A percentile compares a stretch with the other conserved stretches of the same genome.
Conservation (phyloP, 306 rosid genomes). For the Rosa persica region DNA sequence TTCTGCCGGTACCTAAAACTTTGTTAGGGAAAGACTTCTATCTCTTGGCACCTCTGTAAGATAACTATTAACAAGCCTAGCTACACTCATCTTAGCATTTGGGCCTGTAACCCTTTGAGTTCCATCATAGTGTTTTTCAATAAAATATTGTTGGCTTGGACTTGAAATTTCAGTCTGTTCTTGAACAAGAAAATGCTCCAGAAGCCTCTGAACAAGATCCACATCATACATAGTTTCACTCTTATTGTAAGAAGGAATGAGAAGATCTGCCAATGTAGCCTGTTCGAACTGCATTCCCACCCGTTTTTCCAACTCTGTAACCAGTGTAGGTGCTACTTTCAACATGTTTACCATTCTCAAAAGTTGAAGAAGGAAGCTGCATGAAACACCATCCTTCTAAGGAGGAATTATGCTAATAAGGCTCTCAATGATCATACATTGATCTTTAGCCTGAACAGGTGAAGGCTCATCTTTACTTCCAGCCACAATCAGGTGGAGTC, state of each 20-base stretch:
- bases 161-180: constrained; percentile 77
- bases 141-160: constrained; percentile 55
- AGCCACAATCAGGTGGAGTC: constrained; percentile 79
- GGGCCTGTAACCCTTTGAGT: constrained; percentile 34
- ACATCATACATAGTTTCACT: constrained; percentile 83
- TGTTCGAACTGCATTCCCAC: constrained; percentile 99
- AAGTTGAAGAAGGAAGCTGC: constrained; percentile 91
- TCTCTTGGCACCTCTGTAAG: constrained; percentile 95
- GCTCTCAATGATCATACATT: constrained; percentile 87
- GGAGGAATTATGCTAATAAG: constrained; percentile 95
- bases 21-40: constrained; percentile 84
- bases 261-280: constrained; percentile 76
- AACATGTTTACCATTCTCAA: constrained; percentile 85
- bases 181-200: constrained; percentile 91
- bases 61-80: constrained; percentile 96
- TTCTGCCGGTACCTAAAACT: constrained; percentile 96
- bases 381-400: constrained; percentile 87
- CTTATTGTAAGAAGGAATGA: constrained; percentile 71
- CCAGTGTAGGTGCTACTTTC: constrained; percentile 87
- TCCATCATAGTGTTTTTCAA: constrained; percentile 53
- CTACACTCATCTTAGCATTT: constrained; percentile 88
- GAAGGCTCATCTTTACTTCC: constrained; percentile 59
- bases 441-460: constrained; percentile 67
- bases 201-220: constrained; percentile 87
- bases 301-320: constrained; percentile 88